Base-by-base conservation (phyloP, 495 filamentous ascomycete species). In the Aspergillus cavernicola region DNA sequence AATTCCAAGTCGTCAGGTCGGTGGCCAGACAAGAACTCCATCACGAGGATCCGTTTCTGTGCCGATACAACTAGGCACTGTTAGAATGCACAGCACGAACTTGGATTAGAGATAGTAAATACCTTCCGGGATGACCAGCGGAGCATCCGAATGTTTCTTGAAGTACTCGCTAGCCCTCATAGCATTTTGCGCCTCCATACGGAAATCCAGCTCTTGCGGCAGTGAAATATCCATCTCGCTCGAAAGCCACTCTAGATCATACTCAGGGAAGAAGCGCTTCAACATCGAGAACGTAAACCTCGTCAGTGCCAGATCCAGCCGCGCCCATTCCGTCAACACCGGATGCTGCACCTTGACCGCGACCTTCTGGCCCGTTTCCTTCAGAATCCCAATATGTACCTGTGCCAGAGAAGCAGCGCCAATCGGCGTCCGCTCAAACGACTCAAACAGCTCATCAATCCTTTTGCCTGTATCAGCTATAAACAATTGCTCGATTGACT, bases 331-430 rank as follows among this genome's bases (percentile, higher is more conserved):
- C 33, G 90, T 87, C 58, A 99, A 72, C 16, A 80, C 76, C 15
- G 95, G 95, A 71, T 99, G 95, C 61, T 99, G 95, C 13, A 97
- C 85, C 70, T 99, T 99, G 54, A 99, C 95, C 1, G 95, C 95
- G n/a, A 97, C 95, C 61, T 85, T 87, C 70, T 88, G 84, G 8
- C 90, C 91, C 15, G 83, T 90, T 61, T 85, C 89, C 65, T 82
- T 89, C 29, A 96, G 71, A 10, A 81, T 89, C n/a, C 92, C 93
- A 16, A 90, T 71, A 61, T 99, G 93, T 13, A 99, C 93, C 67
- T 99, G 93, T 3, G 95, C 93, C 29, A 99, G 75, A 24, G 90
- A 96, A 24, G 93, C 93, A 23, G 93, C 93, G 36, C 95, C 93
- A 57, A 95, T 89, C 13, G 93, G 93, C 26, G 72, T 67, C 31